These are phyloP conservation scores for Inosperma sp. DNA, from an alignment of 768 basidiomycete species.

Conservation along the genomic window DNA sequence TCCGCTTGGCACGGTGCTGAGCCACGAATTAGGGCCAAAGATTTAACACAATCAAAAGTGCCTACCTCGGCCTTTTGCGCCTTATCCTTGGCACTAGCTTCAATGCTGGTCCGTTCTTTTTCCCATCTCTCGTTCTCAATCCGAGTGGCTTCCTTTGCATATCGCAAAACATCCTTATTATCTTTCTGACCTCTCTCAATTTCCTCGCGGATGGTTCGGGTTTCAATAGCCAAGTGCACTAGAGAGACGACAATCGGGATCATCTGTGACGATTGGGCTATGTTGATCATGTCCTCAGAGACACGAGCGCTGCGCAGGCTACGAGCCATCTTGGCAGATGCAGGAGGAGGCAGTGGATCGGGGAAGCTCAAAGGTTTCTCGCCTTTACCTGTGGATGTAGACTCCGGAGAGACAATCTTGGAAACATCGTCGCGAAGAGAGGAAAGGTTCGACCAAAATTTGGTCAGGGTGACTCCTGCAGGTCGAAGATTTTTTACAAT, in stretches of 20 bases:
- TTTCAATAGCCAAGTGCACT: constrained; percentile 46
- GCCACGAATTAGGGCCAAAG: not conserved
- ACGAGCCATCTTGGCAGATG: constrained; percentile 39
- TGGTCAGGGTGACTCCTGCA: constrained; percentile 52
- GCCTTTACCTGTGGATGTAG: constrained; percentile 9
- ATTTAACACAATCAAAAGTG: not conserved
- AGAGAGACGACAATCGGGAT: constrained; percentile 61
- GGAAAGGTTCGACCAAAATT: constrained; percentile 56
- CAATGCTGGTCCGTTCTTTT: constrained; percentile 34
- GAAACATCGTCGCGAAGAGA: constrained; percentile 38
- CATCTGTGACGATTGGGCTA: constrained; percentile 53
- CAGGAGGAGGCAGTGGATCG: constrained; percentile 56
- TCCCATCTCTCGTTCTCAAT: constrained; percentile 60
- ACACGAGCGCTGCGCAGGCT: constrained; percentile 50
- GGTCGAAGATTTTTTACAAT: constrained; percentile 51
- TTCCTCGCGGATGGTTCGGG: constrained; percentile 49
- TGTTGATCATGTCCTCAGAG: constrained; percentile 23
- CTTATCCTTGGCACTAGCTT: constrained; percentile 22
- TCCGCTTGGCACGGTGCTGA: constrained; percentile 43
- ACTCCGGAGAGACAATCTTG: constrained; percentile 5
- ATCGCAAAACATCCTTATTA: constrained; percentile 48
- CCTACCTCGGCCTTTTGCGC: constrained; percentile 25
- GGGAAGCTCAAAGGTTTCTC: constrained; percentile 38
- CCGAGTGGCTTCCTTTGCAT: constrained; percentile 48
- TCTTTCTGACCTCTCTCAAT: constrained; percentile 56